phyloP scores from a whole-genome alignment of 768 basidiomycete genomes.

The Tulasnella sp. region DNA sequence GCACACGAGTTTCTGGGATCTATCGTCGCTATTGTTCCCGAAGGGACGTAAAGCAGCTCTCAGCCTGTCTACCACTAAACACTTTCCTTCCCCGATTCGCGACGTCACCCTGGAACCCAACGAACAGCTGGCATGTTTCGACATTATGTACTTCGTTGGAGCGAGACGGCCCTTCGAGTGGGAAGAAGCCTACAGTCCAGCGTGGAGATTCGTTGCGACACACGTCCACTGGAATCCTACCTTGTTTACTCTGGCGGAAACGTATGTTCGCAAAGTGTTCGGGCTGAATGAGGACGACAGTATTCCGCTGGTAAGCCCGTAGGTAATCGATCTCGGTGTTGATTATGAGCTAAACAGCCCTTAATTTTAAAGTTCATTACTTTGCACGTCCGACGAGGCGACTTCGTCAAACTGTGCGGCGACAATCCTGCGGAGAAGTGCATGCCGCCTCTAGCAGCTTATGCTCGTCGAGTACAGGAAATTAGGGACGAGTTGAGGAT shows the following conservation, averaged over 20 bases:
- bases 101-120: constrained; percentile 23
- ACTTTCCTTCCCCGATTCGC: constrained; percentile 22
- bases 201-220: constrained; percentile 24
- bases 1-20: constrained; percentile 24
- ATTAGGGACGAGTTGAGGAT: constrained; percentile 41
- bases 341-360: not conserved
- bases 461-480: constrained; percentile 49
- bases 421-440: constrained; percentile 36
- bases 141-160: constrained; percentile 23
- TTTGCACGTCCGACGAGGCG: constrained; percentile 50
- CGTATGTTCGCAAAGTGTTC: constrained; percentile 20
- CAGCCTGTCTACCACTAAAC: not conserved
- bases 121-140: constrained; percentile 24
- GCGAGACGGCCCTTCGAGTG: constrained; percentile 21
- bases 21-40: constrained; percentile 24
- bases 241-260: constrained; percentile 22
- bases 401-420: constrained; percentile 45
- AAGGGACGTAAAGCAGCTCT: constrained; percentile 18
- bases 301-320: constrained; percentile 20
- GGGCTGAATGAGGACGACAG: not conserved
- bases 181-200: constrained; percentile 24
- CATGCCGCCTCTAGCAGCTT: constrained; percentile 47
- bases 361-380: constrained; percentile 41
- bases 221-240: constrained; percentile 22
- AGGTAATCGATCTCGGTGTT: not conserved